A percentile compares a stretch with the other conserved stretches of the same genome.
These are phyloP conservation scores for Colletotrichum salicis DNA, from an alignment of 2,329 filamentous ascomycete genomes.

Conservation along the genomic window DNA sequence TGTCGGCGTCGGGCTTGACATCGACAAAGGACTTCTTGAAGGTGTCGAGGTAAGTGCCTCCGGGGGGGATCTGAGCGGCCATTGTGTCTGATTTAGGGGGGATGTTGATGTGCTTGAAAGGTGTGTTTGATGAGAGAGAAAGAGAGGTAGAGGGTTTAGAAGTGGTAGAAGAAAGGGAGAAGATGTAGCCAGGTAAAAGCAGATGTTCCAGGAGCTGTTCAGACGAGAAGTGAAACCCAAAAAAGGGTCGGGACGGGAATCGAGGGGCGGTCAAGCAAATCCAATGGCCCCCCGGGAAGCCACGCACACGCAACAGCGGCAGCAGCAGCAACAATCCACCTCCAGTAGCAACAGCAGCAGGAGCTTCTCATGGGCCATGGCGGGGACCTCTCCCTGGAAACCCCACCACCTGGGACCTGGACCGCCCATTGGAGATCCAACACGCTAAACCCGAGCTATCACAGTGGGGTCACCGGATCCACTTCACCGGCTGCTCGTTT, in stretches of 20 bases:
- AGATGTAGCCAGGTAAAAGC: background rate
- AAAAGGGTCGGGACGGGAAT: background rate
- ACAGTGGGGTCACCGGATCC: background rate
- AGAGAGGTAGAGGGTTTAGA: background rate
- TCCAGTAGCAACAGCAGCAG: background rate
- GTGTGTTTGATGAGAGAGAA: background rate
- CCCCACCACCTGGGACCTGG: constrained; percentile 15
- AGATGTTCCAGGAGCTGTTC: constrained; percentile 20
- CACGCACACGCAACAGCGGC: constrained; percentile 18
- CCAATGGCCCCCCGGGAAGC: background rate
- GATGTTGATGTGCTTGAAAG: constrained; percentile 4
- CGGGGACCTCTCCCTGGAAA: background rate
- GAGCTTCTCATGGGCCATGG: constrained; percentile 1
- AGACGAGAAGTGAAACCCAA: constrained; percentile 2
- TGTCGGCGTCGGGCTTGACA: constrained; percentile 78
- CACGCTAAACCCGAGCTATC: constrained; percentile 13
- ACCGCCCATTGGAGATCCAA: background rate
- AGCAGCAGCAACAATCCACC: background rate
- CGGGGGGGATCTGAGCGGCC: constrained; percentile 67
- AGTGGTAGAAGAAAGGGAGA: background rate
- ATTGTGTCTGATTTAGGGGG: constrained; percentile 51
- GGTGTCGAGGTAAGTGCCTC: constrained; percentile 85
- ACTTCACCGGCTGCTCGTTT: background rate
- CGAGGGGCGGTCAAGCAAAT: constrained; percentile 35
- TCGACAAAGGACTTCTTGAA: constrained; percentile 85